Percentiles rank a stretch among this genome's conserved stretches.
Evolutionary conservation across 2,329 filamentous ascomycete genomes (phyloP).

Genomic region (Pseudogymnoascus sp.): DNA sequence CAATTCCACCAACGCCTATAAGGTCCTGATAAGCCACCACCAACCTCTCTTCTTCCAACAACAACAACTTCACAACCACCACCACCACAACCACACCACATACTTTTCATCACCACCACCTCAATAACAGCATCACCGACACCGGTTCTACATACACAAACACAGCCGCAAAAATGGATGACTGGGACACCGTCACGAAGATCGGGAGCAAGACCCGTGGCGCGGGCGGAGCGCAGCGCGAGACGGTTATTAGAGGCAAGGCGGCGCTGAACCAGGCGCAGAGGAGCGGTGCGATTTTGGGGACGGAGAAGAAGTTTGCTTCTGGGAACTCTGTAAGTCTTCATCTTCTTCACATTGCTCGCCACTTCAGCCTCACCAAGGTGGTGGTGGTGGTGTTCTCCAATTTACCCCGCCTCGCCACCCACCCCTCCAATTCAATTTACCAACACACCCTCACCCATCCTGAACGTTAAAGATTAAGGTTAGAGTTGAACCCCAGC

Average conservation of each 20-base stretch:
- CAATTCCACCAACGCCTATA: neutral
- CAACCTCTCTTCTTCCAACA: constrained; percentile 13
- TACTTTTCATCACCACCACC: neutral
- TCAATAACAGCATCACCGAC: neutral
- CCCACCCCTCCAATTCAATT: neutral
- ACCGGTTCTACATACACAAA: neutral
- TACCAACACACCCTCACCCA: neutral
- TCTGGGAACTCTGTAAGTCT: constrained; percentile 71
- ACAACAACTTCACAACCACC: constrained; percentile 15
- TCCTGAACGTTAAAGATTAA: too few species aligned
- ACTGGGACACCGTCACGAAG: constrained; percentile 87
- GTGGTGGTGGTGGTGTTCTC: neutral
- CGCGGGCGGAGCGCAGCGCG: constrained; percentile 60
- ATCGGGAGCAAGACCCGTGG: constrained; percentile 81
- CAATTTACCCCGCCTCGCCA: constrained; percentile 3
- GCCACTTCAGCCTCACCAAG: neutral
- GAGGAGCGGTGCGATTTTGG: constrained; percentile 67
- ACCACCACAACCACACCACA: constrained; percentile 16
- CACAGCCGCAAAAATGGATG: constrained; percentile 47
- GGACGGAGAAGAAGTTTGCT: constrained; percentile 88
- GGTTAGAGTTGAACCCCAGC: too few species aligned
- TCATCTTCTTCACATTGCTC: neutral
- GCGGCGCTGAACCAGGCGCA: constrained; percentile 80
- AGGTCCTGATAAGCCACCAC: neutral
- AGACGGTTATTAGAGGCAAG: constrained; percentile 85